These are phyloP conservation scores for Nicotiana benthamiana DNA, from an alignment of 257 asterid species.

Conservation along the genomic window DNA sequence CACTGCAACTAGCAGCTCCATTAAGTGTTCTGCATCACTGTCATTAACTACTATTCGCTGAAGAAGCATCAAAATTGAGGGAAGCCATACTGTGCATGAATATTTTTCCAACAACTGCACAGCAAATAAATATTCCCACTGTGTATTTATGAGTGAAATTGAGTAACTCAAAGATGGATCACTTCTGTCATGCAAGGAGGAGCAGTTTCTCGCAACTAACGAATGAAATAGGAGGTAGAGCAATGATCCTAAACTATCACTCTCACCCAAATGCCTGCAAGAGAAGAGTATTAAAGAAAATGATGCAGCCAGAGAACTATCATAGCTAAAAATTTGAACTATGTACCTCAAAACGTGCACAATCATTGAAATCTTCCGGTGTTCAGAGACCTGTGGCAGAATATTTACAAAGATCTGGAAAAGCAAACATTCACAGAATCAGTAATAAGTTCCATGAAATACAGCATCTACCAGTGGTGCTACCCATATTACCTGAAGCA, in stretches of 20 bases:
- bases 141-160: conserved; percentile 26
- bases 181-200: conserved; percentile 22
- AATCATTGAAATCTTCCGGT: conserved; percentile 57
- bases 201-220: conserved; percentile 39
- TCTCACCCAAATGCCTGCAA: conserved; percentile 79
- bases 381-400: conserved; percentile 68
- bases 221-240: conserved; percentile 66
- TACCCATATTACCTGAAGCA: conserved; percentile 64
- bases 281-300: conserved; percentile 30
- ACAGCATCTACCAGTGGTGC: not conserved
- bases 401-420: conserved; percentile 69
- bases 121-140: conserved; percentile 83
- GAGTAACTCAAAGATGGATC: conserved; percentile 33
- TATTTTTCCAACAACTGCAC: conserved; percentile 60
- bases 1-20: conserved; percentile 50
- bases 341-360: conserved; percentile 61
- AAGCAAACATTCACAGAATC: conserved; percentile 5
- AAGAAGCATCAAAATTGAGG: conserved; percentile 56
- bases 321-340: conserved; percentile 1
- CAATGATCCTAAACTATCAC: conserved; percentile 64
- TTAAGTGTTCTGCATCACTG: conserved; percentile 33
- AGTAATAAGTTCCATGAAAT: conserved; percentile 6
- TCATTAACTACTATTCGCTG: conserved; percentile 39
- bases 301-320: conserved; percentile 2
- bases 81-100: conserved; percentile 76